These are phyloP conservation scores for Lactifluus rugatus DNA, from an alignment of 768 basidiomycete genomes.

Conservation along the genomic window DNA sequence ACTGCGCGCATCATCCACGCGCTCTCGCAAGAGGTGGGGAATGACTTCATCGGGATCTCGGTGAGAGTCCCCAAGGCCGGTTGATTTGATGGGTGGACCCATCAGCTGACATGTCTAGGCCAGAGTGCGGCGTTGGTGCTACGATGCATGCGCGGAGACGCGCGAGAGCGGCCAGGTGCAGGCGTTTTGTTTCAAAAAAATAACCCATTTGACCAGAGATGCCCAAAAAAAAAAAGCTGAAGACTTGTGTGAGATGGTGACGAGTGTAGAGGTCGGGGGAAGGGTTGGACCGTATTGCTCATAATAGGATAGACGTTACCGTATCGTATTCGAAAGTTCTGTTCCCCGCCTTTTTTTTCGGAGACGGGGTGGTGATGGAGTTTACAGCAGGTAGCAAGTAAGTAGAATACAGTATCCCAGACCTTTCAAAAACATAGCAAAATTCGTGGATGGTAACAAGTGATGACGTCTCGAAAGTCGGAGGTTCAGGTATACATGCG, in stretches of 20 bases:
- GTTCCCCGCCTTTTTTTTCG: conserved; percentile 1
- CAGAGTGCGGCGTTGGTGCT: background rate
- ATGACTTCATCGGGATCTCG: background rate
- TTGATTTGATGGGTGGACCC: background rate
- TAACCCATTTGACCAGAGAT: background rate
- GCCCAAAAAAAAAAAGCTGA: background rate
- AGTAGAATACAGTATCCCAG: conserved; percentile 10
- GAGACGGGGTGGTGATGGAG: conserved; percentile 12
- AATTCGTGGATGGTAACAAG: background rate
- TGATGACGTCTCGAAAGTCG: conserved; percentile 2
- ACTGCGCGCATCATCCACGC: background rate
- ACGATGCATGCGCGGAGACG: background rate
- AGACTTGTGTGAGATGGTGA: background rate
- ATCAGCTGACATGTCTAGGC: background rate
- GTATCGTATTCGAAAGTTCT: conserved; percentile 8
- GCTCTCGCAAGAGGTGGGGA: too few species aligned
- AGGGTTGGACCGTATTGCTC: background rate
- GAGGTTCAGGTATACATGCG: conserved; percentile 8
- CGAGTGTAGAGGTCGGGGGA: background rate
- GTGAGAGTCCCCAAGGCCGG: background rate
- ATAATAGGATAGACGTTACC: background rate
- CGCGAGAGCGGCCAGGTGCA: background rate
- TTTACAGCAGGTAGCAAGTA: conserved; percentile 3
- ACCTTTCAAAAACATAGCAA: conserved; percentile 1
- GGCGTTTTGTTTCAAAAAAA: background rate